Conservation (phyloP, 2,329 filamentous ascomycete genomes). For the Colletotrichum coccodes region DNA sequence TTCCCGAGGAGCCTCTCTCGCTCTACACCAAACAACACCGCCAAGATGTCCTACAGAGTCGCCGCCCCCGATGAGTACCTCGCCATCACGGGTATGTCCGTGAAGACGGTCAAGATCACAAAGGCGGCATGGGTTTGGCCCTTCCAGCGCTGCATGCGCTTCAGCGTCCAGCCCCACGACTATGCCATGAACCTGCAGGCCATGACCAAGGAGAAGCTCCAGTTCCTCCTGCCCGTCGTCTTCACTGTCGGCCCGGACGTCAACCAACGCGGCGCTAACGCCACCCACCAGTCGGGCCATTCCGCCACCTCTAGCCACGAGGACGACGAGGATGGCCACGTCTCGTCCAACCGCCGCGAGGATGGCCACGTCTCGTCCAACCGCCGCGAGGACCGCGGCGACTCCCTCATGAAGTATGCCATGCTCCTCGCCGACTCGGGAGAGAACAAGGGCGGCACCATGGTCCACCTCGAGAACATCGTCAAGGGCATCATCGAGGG, state of each 20-base stretch:
- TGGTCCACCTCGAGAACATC: slow-evolving; percentile 80
- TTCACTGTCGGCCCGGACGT: slow-evolving; percentile 88
- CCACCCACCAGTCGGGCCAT: slow-evolving; percentile 33
- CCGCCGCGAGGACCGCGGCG: slow-evolving; percentile 61
- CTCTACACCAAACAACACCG: slow-evolving; percentile 40
- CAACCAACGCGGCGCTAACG: slow-evolving; percentile 63
- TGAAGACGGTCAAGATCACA: slow-evolving; percentile 79
- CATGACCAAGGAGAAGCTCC: slow-evolving; percentile 90
- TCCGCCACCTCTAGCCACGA: slow-evolving; percentile 32
- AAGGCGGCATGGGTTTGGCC: slow-evolving; percentile 81
- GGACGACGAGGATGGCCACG: slow-evolving; percentile 30
- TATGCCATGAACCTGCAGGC: slow-evolving; percentile 85
- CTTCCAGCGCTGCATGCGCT: slow-evolving; percentile 72
- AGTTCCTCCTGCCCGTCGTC: slow-evolving; percentile 83
- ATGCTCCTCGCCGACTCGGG: slow-evolving; percentile 81
- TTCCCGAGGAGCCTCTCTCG: slow-evolving; percentile 10
- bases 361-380: slow-evolving; percentile 45
- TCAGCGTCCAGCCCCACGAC: slow-evolving; percentile 78
- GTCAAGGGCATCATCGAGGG: slow-evolving; percentile 92
- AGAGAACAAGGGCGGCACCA: slow-evolving; percentile 49
- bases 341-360: slow-evolving; percentile 48
- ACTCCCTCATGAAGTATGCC: slow-evolving; percentile 83
- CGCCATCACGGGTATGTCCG: slow-evolving; percentile 83
- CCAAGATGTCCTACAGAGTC: slow-evolving; percentile 71
- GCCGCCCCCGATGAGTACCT: slow-evolving; percentile 86